Percentiles rank a stretch among this genome's conserved stretches.
Evolutionary conservation across 257 asterid species (phyloP).

Genomic region (Craterostigma plantagineum): DNA sequence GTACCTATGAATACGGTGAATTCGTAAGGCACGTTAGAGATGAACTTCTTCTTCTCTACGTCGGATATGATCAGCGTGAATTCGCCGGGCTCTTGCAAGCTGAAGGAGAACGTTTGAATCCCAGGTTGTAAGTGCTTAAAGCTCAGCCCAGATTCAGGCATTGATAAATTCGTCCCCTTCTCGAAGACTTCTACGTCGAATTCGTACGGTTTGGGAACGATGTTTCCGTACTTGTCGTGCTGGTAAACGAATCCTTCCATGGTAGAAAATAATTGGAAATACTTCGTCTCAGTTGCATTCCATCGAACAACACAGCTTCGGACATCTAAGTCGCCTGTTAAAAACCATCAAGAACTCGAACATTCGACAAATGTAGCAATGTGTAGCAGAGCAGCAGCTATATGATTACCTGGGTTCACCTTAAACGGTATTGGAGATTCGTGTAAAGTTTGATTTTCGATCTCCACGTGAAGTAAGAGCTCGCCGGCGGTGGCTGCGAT

Average conservation of each 20-base stretch:
- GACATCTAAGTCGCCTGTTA: conserved; percentile 48
- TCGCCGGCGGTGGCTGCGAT: conserved; percentile 41
- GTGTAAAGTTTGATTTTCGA: conserved; percentile 38
- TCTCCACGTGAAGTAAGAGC: conserved; percentile 41
- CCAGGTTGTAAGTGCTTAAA: conserved; percentile 31
- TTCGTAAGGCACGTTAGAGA: conserved; percentile 52
- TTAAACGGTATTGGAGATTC: conserved; percentile 49
- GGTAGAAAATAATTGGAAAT: conserved; percentile 52
- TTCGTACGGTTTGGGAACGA: conserved; percentile 40
- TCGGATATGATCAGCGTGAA: conserved; percentile 53
- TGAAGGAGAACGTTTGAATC: conserved; percentile 46
- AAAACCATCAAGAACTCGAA: background rate
- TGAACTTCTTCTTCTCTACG: conserved; percentile 30
- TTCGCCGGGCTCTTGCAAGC: conserved; percentile 60
- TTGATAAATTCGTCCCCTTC: conserved; percentile 48
- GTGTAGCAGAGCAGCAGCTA: background rate
- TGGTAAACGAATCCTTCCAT: conserved; percentile 69
- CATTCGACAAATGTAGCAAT: background rate
- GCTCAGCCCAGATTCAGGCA: conserved; percentile 57
- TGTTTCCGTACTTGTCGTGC: conserved; percentile 57
- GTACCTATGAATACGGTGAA: conserved; percentile 75
- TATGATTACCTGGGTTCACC: conserved; percentile 63
- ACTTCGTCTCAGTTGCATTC: conserved; percentile 29
- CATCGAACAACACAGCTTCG: conserved; percentile 27
- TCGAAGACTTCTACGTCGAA: conserved; percentile 67